phyloP scores from a whole-genome alignment of 306 rosid genomes.

The Amphicarpaea edgeworthii region DNA sequence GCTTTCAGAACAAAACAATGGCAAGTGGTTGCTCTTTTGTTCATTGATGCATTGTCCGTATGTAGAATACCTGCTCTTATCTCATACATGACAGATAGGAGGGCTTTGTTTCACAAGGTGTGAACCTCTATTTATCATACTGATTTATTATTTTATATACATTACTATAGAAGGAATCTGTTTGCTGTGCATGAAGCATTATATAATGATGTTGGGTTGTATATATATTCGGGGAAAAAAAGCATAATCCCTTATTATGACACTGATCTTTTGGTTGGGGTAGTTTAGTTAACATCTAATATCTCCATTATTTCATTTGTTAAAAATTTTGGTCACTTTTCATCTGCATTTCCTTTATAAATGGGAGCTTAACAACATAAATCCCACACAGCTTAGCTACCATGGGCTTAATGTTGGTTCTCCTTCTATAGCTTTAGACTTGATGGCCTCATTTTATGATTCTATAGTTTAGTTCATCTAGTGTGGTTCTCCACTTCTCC shows the following conservation, averaged over 20 bases:
- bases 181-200: conserved; percentile 13
- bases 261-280: background rate
- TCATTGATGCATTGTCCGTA: conserved; percentile 84
- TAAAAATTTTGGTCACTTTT: conserved; percentile 18
- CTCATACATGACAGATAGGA: conserved; percentile 68
- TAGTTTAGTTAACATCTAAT: conserved; percentile 16
- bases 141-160: conserved; percentile 23
- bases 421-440: conserved; percentile 13
- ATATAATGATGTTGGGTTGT: background rate
- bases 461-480: conserved; percentile 15
- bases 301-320: conserved; percentile 23
- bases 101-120: conserved; percentile 74
- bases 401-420: conserved; percentile 25
- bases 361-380: conserved; percentile 20
- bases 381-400: conserved; percentile 9
- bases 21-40: conserved; percentile 84
- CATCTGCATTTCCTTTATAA: conserved; percentile 15
- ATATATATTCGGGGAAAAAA: background rate
- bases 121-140: conserved; percentile 28
- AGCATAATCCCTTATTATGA: background rate
- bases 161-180: conserved; percentile 9
- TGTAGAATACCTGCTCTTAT: conserved; percentile 75
- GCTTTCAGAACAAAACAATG: conserved; percentile 88
- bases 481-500: conserved; percentile 5
- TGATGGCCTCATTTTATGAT: conserved; percentile 18